Evolutionary conservation across 257 asterid species (phyloP), one percentile per base, ranked within the genome.

Genomic region (Solanum medicagineum): DNA sequence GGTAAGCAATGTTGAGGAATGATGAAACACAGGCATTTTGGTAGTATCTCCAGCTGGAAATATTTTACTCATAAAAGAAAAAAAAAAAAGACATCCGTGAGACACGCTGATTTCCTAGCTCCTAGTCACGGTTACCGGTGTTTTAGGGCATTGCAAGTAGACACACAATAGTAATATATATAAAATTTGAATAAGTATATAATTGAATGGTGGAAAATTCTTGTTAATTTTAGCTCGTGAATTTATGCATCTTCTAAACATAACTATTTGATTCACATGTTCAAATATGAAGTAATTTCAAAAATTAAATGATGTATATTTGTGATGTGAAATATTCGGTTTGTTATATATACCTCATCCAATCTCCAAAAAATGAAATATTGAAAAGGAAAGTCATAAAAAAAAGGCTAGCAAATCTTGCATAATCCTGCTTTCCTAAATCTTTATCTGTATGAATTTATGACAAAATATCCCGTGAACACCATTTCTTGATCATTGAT

Each of bases 141-240:
- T n/a, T 71, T 84, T 29, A 54, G 84, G 60, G 15, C 87, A 88
- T 81, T 81, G 90, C 62, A 88, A 84, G 83, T 29, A 47, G 89
- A 86, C 89, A 3, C 44, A 11, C 11, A 24, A 11, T 62, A 59
- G 20, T 44, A 44, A 44, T 36, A 36, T 4, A 36, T 36, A 36
- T 4, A 36, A 36, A 36, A 4, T 36, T 36, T 36, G 42, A 36
- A 36, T 36, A 36, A 36, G 42, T 36, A 5, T 36, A 5, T 36
- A 5, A 36, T 4, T 36, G 42, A 36, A 36, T 36, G 42, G 6
- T 36, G 42, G 42, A 36, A 36, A 36, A 5, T 36, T 36, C 42
- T 4, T 36, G 42, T 42, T 47, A 36, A 42, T 32, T 65, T 20
- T n/a, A 15, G 36, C 66, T 51, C 69, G 81, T 49, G 47, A 51